A percentile compares a stretch with the other conserved stretches of the same genome.
Conservation (phyloP, 768 basidiomycete species). For the Kwoniella mangroviensis region DNA sequence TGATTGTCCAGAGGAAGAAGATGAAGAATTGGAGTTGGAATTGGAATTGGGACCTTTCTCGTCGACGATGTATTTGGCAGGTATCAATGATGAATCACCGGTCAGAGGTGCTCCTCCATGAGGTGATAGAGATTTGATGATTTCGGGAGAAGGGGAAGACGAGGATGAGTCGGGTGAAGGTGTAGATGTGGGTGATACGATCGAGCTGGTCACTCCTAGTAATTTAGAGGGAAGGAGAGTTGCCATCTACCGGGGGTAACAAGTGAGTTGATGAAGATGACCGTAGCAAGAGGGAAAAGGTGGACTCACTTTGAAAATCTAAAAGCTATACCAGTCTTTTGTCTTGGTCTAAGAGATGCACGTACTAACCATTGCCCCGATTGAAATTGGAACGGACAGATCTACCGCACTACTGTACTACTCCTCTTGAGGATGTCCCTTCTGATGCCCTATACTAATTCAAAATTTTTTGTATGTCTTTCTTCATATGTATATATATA, state of each 20-base stretch:
- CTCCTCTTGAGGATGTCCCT: too few species aligned
- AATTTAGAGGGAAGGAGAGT: conserved; percentile 19
- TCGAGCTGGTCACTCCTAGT: conserved; percentile 20
- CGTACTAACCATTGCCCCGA: neutral
- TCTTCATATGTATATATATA: too few species aligned
- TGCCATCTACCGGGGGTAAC: conserved; percentile 4
- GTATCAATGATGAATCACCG: conserved; percentile 41
- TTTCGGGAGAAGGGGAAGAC: neutral
- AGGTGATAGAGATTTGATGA: conserved; percentile 24
- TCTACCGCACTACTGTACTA: too few species aligned
- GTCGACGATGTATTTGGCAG: conserved; percentile 37
- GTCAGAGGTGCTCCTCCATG: conserved; percentile 40
- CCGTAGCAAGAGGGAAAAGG: neutral
- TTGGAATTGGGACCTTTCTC: conserved; percentile 26
- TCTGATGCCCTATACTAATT: too few species aligned
- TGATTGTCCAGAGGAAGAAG: conserved; percentile 14
- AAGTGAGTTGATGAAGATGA: neutral
- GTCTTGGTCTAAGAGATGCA: neutral
- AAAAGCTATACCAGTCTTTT: neutral
- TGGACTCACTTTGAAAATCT: neutral
- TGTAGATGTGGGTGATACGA: conserved; percentile 22
- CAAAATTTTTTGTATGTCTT: too few species aligned
- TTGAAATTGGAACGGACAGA: too few species aligned
- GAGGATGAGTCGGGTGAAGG: conserved; percentile 11
- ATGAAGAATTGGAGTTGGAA: neutral